Evolutionary conservation across 1,139 yeast species (phyloP), one percentile per base, ranked within the genome.

Genomic region (Yamadazyma membranifaciens): DNA sequence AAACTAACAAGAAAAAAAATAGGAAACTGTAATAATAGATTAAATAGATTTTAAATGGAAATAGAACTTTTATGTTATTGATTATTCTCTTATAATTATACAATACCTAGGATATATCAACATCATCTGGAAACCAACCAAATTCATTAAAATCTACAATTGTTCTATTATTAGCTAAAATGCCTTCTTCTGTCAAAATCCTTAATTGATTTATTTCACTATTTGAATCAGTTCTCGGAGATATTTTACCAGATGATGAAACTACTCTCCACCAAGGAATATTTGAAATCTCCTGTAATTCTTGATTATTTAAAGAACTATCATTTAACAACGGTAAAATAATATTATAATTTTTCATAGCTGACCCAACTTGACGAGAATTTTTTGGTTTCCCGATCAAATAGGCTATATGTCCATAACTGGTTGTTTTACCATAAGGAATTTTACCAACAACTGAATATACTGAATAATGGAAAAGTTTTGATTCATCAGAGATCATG

Each of bases 191-290:
- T 10, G 59, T 44, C n/a, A 84, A 58, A 39, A 57, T 54, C 5
- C 63, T 62, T 3, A 73, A 71, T 53, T 85, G 94, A 13, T 54
- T 52, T 24, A 59, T 54, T 33, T 72, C 74, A n/a, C 78, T 73
- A 20, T 57, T 60, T 3, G 63, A 51, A 28, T 65, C 57, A 1
- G 65, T 78, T 24, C 88, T 61, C 1, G 75, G 73, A 1, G 89
- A 76, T 2, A 86, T 80, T 26, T 63, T 66, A 0, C 94, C 94
- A 14, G 76, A 63, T 13, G 85, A 67, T 36, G 75, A 74, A 14
- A 86, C 63, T 1, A 86, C 87, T 39, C 95, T 63, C 91, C 92
- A 85, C 95, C 95, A 86, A 1, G 95, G 94, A 14, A 51, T 20
- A 15, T 15, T 9, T 1, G 48, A 59, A 2, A 52, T 33, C 9